Evolutionary conservation across 208 protist species (phyloP), one percentile per base, ranked within the genome.

Genomic region (Acanthamoeba lenticulata): DNA sequence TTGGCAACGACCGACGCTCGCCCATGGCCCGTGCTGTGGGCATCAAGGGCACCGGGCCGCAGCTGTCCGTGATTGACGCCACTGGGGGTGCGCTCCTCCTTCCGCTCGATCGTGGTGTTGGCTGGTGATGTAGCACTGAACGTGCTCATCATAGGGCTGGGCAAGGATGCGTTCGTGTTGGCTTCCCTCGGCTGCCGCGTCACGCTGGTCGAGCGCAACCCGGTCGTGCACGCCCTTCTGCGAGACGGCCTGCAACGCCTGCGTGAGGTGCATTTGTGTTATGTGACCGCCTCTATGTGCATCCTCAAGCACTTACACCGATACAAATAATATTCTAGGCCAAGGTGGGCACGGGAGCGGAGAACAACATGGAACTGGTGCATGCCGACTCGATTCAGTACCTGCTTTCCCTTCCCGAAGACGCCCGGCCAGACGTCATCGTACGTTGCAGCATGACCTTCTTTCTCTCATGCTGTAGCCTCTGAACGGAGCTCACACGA

Each of bases 131-230:
- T 32, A 42, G n/a, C 6, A 27, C 38, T 69, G 5, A 32, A 47
- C 24, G 7, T 65, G 17, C 7, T 67, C 32, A 27, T 29, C 19
- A 62, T 38, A 93, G 89, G 89, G 0, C 36, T 93, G 38, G 89
- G 62, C 29, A 72, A 93, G 89, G 89, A 93, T 79, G 89, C 89
- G n/a, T 93, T 93, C 62, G 65, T 93, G 19, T 40, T 81, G 40
- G 89, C 89, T 2, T 36, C n/a, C 5, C 65, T 93, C n/a, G 89
- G 89, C 1, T 93, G 89, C 27, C 89, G 36, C 1, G 89, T 93
- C 17, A 93, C 89, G 2, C 9, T 93, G 21, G 40, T 74, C 9
- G 89, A 93, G 34, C 55, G 89, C 36, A 93, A 93, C 27, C 89
- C 89, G 1, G 44, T 93, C 0, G 89, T 93, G 24, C 89, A 93